Evolutionary conservation across 805 yeast genomes (phyloP).

Genomic region (Hanseniaspora singularis): DNA sequence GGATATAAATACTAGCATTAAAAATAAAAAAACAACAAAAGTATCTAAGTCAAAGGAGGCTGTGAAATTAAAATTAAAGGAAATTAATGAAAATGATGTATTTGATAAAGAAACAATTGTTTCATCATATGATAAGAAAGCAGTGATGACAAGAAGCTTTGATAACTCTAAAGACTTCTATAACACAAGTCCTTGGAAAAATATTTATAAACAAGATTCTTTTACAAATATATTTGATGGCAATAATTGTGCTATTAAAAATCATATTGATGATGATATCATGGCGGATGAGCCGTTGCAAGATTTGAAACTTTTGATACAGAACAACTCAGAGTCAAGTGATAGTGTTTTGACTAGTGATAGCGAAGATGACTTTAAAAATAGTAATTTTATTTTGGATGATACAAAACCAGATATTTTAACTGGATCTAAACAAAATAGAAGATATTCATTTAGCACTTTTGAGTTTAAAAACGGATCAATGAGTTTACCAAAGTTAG

Average conservation of each 20-base stretch:
- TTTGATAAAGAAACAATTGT: too few relatives aligned
- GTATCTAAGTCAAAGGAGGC: too few relatives aligned
- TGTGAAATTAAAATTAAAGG: too few relatives aligned
- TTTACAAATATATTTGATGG: constrained; percentile 6
- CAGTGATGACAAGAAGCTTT: constrained; percentile 2
- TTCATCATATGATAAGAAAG: too few relatives aligned
- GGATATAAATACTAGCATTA: constrained; percentile 28
- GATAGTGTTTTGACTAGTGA: too few relatives aligned
- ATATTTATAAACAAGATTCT: constrained; percentile 9
- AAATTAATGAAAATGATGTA: too few relatives aligned
- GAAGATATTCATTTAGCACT: neutral
- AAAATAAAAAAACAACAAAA: too few relatives aligned
- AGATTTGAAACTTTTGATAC: too few relatives aligned
- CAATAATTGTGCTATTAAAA: constrained; percentile 2
- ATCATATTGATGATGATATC: constrained; percentile 4
- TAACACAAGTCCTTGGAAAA: constrained; percentile 14
- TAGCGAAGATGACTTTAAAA: too few relatives aligned
- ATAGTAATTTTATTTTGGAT: neutral
- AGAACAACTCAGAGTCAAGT: too few relatives aligned
- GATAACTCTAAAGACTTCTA: constrained; percentile 4
- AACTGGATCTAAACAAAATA: neutral
- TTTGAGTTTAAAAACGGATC: neutral
- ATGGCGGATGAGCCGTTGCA: too few relatives aligned
- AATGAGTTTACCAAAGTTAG: too few relatives aligned
- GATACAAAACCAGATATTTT: neutral